phyloP scores from a whole-genome alignment of 148 eudicot genomes.

The Polygonum maritimum region DNA sequence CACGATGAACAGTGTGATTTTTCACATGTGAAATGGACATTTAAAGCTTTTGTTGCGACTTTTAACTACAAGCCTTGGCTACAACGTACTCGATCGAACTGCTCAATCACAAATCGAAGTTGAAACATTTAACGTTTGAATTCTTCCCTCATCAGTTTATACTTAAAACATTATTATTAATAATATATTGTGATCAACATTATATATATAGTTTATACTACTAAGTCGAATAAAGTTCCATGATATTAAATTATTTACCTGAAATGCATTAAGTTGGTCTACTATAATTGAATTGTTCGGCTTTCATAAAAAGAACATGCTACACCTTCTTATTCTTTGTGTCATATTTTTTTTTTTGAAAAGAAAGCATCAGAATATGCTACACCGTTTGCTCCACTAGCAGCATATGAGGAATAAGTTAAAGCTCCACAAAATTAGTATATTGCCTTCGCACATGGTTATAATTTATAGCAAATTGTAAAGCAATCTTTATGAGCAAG shows the following conservation, averaged over 20 bases:
- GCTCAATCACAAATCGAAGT: background rate
- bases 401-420: background rate
- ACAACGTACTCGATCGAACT: background rate
- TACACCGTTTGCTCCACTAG: background rate
- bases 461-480: background rate
- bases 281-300: background rate
- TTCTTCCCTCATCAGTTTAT: background rate
- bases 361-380: background rate
- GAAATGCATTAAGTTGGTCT: background rate
- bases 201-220: background rate
- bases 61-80: background rate
- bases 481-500: background rate
- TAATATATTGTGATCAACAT: background rate
- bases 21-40: constrained; percentile 1
- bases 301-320: background rate
- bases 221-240: background rate
- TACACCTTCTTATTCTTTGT: background rate
- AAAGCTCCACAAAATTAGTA: background rate
- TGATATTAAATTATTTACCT: background rate
- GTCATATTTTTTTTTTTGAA: background rate
- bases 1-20: background rate
- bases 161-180: background rate
- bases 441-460: background rate
- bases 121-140: background rate
- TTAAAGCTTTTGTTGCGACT: constrained; percentile 5